A percentile compares a stretch with the other conserved stretches of the same genome.
phyloP scores from a whole-genome alignment of 2,329 filamentous ascomycete species.

The Didymella glomerata region DNA sequence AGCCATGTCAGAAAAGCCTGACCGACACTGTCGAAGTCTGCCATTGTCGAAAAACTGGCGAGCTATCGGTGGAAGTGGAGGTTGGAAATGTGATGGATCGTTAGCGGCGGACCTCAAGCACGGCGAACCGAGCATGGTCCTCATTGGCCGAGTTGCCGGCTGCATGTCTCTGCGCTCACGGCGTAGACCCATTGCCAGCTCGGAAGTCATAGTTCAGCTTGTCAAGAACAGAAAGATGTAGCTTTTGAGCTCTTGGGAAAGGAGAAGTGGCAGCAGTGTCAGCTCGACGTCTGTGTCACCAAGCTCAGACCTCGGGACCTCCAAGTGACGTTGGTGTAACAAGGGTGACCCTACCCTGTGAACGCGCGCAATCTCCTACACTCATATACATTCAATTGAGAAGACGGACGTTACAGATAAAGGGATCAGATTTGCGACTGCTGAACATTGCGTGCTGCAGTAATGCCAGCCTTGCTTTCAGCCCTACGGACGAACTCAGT shows the following conservation, averaged over 20 bases:
- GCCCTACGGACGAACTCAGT: constrained; percentile 35
- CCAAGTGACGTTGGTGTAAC: constrained; percentile 5
- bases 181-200: background rate
- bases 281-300: constrained; percentile 13
- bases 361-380: background rate
- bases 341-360: constrained; percentile 5
- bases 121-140: constrained; percentile 32
- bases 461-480: constrained; percentile 14
- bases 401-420: background rate
- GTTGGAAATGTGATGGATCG: constrained; percentile 32
- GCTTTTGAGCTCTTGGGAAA: background rate
- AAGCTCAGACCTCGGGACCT: constrained; percentile 14
- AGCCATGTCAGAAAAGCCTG: constrained; percentile 67
- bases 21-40: constrained; percentile 55
- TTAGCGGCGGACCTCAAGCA: constrained; percentile 26
- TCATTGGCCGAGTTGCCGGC: constrained; percentile 28
- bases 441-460: background rate
- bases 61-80: constrained; percentile 19
- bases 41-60: constrained; percentile 29
- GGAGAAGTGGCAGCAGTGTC: constrained; percentile 15
- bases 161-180: background rate
- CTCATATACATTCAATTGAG: background rate
- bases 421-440: background rate
- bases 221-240: too few species aligned
- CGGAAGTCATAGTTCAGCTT: background rate